Evolutionary conservation across 2,329 filamentous ascomycete genomes (phyloP).

Genomic region (Ophiostoma tasmaniense): DNA sequence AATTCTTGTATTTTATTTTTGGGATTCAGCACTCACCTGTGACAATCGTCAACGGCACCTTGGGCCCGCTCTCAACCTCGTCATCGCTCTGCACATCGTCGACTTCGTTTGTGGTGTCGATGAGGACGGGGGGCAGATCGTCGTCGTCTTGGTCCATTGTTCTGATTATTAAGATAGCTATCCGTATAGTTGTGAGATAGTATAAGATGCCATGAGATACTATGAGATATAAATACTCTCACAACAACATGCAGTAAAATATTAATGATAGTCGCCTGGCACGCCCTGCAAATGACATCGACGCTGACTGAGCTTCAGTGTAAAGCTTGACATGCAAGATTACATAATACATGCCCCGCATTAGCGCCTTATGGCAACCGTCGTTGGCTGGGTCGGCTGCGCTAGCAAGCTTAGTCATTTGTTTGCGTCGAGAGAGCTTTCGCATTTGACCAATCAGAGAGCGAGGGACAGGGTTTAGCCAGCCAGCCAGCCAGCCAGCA

Average conservation of each 20-base stretch:
- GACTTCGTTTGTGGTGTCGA: constrained; percentile 34
- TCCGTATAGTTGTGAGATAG: not conserved
- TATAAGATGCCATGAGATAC: no score
- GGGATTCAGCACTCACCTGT: constrained; percentile 44
- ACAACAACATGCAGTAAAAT: not conserved
- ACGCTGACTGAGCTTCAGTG: not conserved
- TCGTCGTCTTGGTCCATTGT: constrained; percentile 46
- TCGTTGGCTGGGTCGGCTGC: constrained; percentile 4
- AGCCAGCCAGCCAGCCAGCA: constrained; percentile 8
- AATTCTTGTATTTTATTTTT: not conserved
- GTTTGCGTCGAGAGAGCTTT: constrained; percentile 7
- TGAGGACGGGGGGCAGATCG: constrained; percentile 52
- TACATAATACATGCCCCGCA: not conserved
- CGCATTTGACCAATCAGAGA: not conserved
- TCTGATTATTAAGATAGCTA: not conserved
- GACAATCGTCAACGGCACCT: constrained; percentile 78
- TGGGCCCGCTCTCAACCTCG: constrained; percentile 46
- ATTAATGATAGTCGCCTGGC: not conserved
- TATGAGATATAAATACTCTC: no score
- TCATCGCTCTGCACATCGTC: constrained; percentile 24
- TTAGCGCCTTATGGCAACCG: constrained; percentile 9
- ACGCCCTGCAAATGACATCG: not conserved
- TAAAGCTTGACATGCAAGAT: not conserved
- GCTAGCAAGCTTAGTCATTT: constrained; percentile 14
- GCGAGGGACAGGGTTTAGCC: not conserved